Evolutionary conservation across 805 yeast species (phyloP).

Genomic region (Candida pseudofarinosa): DNA sequence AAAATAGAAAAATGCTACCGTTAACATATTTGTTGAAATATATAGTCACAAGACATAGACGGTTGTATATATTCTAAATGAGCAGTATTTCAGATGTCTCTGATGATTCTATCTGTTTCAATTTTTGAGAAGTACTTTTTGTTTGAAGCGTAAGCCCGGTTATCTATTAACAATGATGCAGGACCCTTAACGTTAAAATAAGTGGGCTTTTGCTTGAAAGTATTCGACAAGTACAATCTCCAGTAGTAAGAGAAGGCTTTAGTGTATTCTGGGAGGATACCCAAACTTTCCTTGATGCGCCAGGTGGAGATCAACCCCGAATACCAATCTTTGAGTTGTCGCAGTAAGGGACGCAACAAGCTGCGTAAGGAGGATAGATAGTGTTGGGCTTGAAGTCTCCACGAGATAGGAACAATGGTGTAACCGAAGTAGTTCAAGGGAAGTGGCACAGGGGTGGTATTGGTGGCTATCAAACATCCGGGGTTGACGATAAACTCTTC

Average conservation of each 20-base stretch:
- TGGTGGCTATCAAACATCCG: slow-evolving; percentile 34
- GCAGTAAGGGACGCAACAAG: neutral
- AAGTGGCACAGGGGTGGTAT: neutral
- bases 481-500: slow-evolving; percentile 40
- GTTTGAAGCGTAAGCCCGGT: slow-evolving; percentile 10
- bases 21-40: neutral
- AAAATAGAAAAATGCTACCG: neutral
- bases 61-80: neutral
- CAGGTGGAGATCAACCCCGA: neutral
- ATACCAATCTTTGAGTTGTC: neutral
- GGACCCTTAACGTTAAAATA: slow-evolving; percentile 25
- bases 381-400: neutral
- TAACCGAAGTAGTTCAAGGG: neutral
- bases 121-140: slow-evolving; percentile 10
- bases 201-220: slow-evolving; percentile 12
- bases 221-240: slow-evolving; percentile 10
- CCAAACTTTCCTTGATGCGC: neutral
- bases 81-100: neutral
- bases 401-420: neutral
- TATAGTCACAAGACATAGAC: neutral
- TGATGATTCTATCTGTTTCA: slow-evolving; percentile 9
- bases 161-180: slow-evolving; percentile 19
- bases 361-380: neutral
- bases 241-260: slow-evolving; percentile 5
- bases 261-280: neutral